phyloP scores from a whole-genome alignment of 768 basidiomycete species.

The Mycena latifolia region DNA sequence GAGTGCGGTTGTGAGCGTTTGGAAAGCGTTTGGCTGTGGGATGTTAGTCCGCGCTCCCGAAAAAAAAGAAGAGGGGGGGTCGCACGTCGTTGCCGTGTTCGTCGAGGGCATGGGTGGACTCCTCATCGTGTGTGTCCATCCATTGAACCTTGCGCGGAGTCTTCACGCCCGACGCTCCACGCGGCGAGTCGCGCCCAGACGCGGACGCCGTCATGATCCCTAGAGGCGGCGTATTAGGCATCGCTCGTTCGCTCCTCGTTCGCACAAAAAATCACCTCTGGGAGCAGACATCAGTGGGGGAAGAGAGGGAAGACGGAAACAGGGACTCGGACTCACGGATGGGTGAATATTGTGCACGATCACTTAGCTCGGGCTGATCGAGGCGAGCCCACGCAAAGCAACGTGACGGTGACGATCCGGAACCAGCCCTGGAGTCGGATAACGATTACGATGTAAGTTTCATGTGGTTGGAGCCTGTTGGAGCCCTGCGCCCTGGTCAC shows the following conservation, averaged over 20 bases:
- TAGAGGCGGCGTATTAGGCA: slow-evolving; percentile 15
- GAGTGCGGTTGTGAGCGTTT: slow-evolving; percentile 62
- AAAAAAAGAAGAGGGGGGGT: slow-evolving; percentile 13
- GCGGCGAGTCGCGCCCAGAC: slow-evolving; percentile 23
- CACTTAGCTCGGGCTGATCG: neutral
- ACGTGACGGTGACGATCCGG: neutral
- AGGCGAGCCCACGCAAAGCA: neutral
- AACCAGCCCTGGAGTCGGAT: too few species aligned
- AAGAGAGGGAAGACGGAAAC: neutral
- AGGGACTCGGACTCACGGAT: slow-evolving; percentile 7
- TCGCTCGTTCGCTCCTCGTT: neutral
- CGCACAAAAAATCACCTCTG: slow-evolving; percentile 13
- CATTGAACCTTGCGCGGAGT: slow-evolving; percentile 68
- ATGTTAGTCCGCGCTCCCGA: neutral
- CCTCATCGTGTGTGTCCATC: slow-evolving; percentile 46
- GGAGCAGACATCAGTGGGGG: slow-evolving; percentile 11
- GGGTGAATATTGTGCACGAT: slow-evolving; percentile 2
- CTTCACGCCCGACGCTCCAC: slow-evolving; percentile 46
- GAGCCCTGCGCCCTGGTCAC: too few species aligned
- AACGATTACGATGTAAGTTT: too few species aligned
- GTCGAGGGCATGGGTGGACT: slow-evolving; percentile 59
- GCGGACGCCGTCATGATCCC: slow-evolving; percentile 21
- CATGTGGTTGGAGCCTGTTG: too few species aligned
- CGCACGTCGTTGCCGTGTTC: slow-evolving; percentile 67
- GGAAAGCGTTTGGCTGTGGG: slow-evolving; percentile 60